Conservation (phyloP, 345 rosid genomes). For the Eutrema yunnanense region DNA sequence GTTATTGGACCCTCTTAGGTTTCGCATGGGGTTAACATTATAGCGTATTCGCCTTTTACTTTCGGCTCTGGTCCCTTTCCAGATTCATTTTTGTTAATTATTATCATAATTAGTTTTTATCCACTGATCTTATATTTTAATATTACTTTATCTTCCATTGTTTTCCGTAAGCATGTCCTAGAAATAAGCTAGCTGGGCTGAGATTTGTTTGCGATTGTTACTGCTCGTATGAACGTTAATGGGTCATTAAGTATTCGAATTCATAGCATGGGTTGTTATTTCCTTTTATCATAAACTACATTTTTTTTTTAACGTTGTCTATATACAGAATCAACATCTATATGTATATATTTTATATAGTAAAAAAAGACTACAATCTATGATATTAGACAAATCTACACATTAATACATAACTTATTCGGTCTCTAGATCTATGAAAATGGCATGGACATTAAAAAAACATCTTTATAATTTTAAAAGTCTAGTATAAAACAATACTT, state of each 20-base stretch:
- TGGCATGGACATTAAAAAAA: not conserved
- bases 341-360: not conserved
- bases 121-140: slow-evolving; percentile 18
- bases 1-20: slow-evolving; percentile 28
- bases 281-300: not conserved
- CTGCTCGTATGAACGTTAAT: slow-evolving; percentile 3
- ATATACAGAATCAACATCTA: not conserved
- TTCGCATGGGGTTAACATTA: slow-evolving; percentile 33
- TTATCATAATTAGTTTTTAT: slow-evolving; percentile 15
- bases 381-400: not conserved
- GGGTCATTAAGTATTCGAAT: not conserved
- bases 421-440: not conserved
- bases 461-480: not conserved
- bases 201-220: not conserved
- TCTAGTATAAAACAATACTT: not conserved
- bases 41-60: slow-evolving; percentile 24
- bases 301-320: not conserved
- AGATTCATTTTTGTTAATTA: slow-evolving; percentile 15
- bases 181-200: slow-evolving; percentile 4
- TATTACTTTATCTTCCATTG: not conserved
- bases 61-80: slow-evolving; percentile 35
- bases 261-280: not conserved
- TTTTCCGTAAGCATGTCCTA: not conserved
- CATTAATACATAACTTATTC: not conserved
- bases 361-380: not conserved